Base-by-base conservation (phyloP, 2,329 filamentous ascomycete species). In the Clonostachys solani region DNA sequence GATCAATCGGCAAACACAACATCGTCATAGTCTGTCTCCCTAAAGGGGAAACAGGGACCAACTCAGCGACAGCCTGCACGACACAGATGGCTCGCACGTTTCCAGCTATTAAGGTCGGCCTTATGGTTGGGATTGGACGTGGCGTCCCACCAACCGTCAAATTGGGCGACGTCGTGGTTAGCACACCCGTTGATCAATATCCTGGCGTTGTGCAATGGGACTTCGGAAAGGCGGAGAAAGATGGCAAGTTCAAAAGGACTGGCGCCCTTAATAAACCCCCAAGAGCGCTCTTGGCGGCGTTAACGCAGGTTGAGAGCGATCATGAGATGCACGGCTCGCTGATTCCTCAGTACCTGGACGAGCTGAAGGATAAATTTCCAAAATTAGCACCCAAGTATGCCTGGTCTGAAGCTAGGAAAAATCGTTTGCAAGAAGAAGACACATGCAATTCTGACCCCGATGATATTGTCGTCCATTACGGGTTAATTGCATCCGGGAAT, bases 161-260 rank as follows among this genome's bases (percentile, higher is more conserved):
- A 5, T 56, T 70, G 18, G 66, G 66, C 2, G 63, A 69, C 51
- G 56, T 69, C 1, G 57, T 70, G 7, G 61, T 70, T 8, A 48
- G 49, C 6, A 46, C 33, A 10, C 37, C 44, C 2, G 16, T 34
- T 3, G 37, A 42, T 2, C 40, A 41, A 1, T 5, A 44, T 2
- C 42, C 45, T 3, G 52, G 50, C 2, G 45, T 52, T 2, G 19
- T 52, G 3, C 43, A 52, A 6, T 54, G 52, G 36, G 50, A 54
- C 15, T 50, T 46, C 15, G 48, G 50, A 6, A 54, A 54, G 45
- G 37, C 44, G 3, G 42, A 50, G 1, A 46, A 53, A 19, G 41
- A 41, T 3, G 44, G 47, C 16, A 35, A 40, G 5, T 53, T 52
- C 29, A 35, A 44, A 18, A 4, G 23, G 0, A 52, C 44, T 1